Percentiles rank a stretch among this genome's conserved stretches.
Conservation (phyloP, 106 monocot species). For the Allium fistulosum region DNA sequence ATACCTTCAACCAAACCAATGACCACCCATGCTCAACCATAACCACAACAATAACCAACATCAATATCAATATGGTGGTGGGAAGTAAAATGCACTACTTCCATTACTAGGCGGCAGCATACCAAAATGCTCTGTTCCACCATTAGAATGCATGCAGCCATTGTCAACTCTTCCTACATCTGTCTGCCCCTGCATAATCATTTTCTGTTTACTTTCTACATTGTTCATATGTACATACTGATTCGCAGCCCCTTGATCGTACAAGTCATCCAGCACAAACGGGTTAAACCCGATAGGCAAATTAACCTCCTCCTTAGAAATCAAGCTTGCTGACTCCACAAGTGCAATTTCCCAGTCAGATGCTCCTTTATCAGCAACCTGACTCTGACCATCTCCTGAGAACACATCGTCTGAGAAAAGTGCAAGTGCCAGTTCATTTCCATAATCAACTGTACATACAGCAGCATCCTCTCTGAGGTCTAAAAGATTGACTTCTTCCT, state of each 20-base stretch:
- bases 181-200: slow-evolving; percentile 61
- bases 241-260: slow-evolving; percentile 51
- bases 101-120: slow-evolving; percentile 28
- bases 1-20: too few species aligned
- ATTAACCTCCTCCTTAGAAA: slow-evolving; percentile 54
- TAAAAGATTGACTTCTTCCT: slow-evolving; percentile 27
- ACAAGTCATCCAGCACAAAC: slow-evolving; percentile 61
- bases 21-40: too few species aligned
- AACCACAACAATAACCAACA: too few species aligned
- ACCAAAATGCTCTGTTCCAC: slow-evolving; percentile 26
- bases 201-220: slow-evolving; percentile 65
- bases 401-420: slow-evolving; percentile 43
- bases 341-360: slow-evolving; percentile 77
- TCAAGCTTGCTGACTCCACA: slow-evolving; percentile 69
- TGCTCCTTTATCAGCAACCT: slow-evolving; percentile 52
- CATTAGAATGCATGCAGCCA: slow-evolving; percentile 17
- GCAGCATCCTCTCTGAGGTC: slow-evolving; percentile 47
- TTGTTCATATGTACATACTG: slow-evolving; percentile 77
- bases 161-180: slow-evolving; percentile 28
- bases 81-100: slow-evolving; percentile 18
- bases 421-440: slow-evolving; percentile 53
- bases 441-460: slow-evolving; percentile 43
- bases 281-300: slow-evolving; percentile 61
- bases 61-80: slow-evolving; percentile 21
- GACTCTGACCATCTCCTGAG: slow-evolving; percentile 62